Evolutionary conservation across 345 rosid genomes (phyloP).

Genomic region (Sisymbrium altissimum): DNA sequence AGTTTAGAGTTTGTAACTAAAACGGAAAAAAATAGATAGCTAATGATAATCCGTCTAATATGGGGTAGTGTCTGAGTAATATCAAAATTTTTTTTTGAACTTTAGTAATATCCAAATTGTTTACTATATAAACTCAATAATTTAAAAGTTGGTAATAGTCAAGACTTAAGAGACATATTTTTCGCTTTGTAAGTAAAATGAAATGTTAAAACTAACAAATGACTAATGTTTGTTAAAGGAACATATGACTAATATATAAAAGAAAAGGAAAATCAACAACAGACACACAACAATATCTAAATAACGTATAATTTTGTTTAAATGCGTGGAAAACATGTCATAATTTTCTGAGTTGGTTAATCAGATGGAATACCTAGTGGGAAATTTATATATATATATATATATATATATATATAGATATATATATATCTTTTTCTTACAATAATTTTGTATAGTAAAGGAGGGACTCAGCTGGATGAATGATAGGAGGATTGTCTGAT

Average conservation of each 20-base stretch:
- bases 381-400: neutral
- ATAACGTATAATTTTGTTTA: neutral
- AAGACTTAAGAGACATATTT: no score
- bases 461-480: slow-evolving; percentile 21
- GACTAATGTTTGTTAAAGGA: neutral
- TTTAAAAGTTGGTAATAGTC: no score
- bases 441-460: slow-evolving; percentile 16
- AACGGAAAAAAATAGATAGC: no score
- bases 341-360: slow-evolving; percentile 18
- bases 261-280: neutral
- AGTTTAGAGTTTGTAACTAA: neutral
- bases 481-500: slow-evolving; percentile 27
- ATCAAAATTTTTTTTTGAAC: no score
- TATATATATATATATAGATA: no score
- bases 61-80: no score
- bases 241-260: neutral
- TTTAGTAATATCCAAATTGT: no score
- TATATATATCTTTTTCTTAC: neutral
- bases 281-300: neutral
- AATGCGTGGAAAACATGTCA: slow-evolving; percentile 25
- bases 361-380: slow-evolving; percentile 2
- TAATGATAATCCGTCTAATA: no score
- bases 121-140: no score
- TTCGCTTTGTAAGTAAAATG: no score
- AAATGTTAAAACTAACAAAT: neutral